Base-by-base conservation (phyloP, 768 basidiomycete genomes). In the Ramaria rubella region DNA sequence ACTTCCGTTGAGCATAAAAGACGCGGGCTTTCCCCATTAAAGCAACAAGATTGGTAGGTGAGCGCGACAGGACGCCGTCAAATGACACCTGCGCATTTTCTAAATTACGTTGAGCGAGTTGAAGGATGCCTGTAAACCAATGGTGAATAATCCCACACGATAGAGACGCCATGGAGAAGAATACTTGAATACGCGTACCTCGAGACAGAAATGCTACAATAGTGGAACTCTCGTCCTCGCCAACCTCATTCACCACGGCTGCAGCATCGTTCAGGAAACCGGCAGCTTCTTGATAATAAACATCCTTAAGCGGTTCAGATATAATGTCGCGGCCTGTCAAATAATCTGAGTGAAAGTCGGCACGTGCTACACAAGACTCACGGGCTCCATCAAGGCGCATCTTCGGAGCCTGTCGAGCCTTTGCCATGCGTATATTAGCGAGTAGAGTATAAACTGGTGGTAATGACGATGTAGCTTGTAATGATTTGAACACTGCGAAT, bases 1-100 rank as follows among this genome's bases (percentile, higher is more conserved):
- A 90, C 61, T 86, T 81, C 43, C 90, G 79, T 52, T 84, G 77
- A 8, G 88, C 82, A 66, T 94, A 94, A 12, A 90, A 75, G 54
- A 96, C 88, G 53, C 94, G 81, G 1, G 89, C 95, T 75, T 94
- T 92, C 54, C 93, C 94, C 8, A 93, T 75, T 4, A 95, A 74
- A 0, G 94, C 94, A 33, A 94, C 81, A 5, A 96, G 66, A 65
- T 98, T 95, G 17, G 85, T 90, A 0, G 94, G 89, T 64, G 87
- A 87, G 60, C 82, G 76, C 2, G 74, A 74, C 8, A 97, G 76
- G 9, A 95, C 85, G 24, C 79, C 79, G 14, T 95, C 90, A 62
- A 96, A 94, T 1, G 86, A 81, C 19, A 83, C 79, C 61, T 86
- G 71, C 0, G 94, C 94, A 58, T 90, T 85, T 34, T 94, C 86